Base-by-base conservation (phyloP, 768 basidiomycete genomes). In the Trametopsis cervina region DNA sequence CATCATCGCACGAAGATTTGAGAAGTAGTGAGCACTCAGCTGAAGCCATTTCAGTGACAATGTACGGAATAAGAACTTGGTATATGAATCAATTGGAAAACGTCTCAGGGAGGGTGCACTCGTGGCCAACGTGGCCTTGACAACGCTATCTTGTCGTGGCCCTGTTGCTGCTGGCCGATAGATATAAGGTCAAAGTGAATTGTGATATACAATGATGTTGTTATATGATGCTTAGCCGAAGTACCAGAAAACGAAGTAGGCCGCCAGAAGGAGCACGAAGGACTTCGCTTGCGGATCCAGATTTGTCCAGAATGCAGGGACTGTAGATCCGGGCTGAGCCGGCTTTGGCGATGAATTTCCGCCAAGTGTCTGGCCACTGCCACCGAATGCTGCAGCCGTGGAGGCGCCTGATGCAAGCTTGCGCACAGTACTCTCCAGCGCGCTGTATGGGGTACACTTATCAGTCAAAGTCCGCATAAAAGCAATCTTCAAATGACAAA, bases 291-390 rank as follows among this genome's bases (percentile, higher is more conserved):
- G 84, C 4, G 86, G 79, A 56, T 83, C 78, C 48, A 89, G 63
- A 45, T 76, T 75, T 12, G 66, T 63, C 47, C 80, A 66, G 9
- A 56, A 63, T 6, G 63, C 70, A 3, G 62, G 55, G 1, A 67
- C 65, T 22, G 72, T 55, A 12, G 70, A 62, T 7, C 7, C 29
- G 7, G 29, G 29, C 9, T 33, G 29, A 33, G 29, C 7, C 15
- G 29, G 15, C n/a, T n/a, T n/a, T 0, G 60, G 18, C 4, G 36
- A 20, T 12, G 69, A 51, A 1, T 66, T 54, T 22, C 78, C 79
- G 18, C 81, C 83, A 1, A 92, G 70, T 4, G 83, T 89, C 7
- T 83, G 81, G 20, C 89, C 89, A 58, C 75, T 74, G 3, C 89
- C 89, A 20, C 77, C 61, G 61, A 92, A 92, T 36, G 77, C 69